A percentile compares a stretch with the other conserved stretches of the same genome.
Evolutionary conservation across 108 stramenopile species (phyloP).

Genomic region (Nitzschia inconspicua): DNA sequence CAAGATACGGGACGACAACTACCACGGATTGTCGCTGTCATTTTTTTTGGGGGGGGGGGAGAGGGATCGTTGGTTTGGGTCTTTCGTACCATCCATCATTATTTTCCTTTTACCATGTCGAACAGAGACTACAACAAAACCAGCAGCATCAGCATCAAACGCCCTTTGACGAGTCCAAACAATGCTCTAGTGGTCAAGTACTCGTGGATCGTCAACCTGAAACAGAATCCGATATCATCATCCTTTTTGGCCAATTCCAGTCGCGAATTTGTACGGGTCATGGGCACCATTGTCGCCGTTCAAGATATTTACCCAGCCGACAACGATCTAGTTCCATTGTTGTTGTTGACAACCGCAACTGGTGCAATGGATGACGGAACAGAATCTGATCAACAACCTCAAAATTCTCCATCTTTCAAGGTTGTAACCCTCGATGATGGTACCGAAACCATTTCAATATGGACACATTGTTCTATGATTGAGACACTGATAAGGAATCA

Average conservation of each 20-base stretch:
- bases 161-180: no score
- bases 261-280: conserved; percentile 13
- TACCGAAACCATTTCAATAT: not conserved
- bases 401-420: not conserved
- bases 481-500: no score
- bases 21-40: no score
- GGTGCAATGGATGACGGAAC: conserved; percentile 9
- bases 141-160: no score
- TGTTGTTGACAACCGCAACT: not conserved
- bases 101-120: no score
- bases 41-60: no score
- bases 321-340: not conserved
- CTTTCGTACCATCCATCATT: no score
- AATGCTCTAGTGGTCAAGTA: no score
- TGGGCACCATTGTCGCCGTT: conserved; percentile 3
- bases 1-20: no score
- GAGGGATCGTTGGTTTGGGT: no score
- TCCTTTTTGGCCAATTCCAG: conserved; percentile 11
- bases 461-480: conserved; percentile 5
- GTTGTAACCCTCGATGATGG: conserved; percentile 9
- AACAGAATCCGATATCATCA: no score
- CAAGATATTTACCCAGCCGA: not conserved
- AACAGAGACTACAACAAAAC: no score
- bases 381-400: conserved; percentile 2
- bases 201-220: conserved; percentile 2